Evolutionary conservation across 257 asterid genomes (phyloP), one percentile per base, ranked within the genome.

Genomic region (Ajuga chamaepitys): DNA sequence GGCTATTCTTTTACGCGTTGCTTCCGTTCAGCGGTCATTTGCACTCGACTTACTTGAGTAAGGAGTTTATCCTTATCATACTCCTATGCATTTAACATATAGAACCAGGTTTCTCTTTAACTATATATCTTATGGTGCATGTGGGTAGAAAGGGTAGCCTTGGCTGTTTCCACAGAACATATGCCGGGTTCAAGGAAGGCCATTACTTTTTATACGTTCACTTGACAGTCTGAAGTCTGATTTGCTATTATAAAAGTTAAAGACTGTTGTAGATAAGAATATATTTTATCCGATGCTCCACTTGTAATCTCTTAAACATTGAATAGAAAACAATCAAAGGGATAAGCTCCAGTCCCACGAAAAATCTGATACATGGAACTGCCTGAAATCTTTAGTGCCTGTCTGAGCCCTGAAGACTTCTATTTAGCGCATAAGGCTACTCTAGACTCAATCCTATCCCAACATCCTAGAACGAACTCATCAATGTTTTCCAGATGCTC

Each of bases 41-140:
- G 96, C 95, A 46, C 93, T 89, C 68, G 99, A 93, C 80, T 73
- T 93, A 73, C 91, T 93, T 65, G 99, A 93, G 99, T 93, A 81
- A 87, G 95, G 44, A 70, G 38, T 70, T 72, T 70, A 50, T 64
- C 59, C 45, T 76, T 62, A 34, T 64, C 48, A 7, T 50, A 45
- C 51, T 25, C 58, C 45, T 63, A 40, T 41, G 9, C n/a, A 4
- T 45, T 71, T 69, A 50, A 50, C 46, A 25, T 38, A 57, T 45
- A 32, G 53, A 58, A 17, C 52, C 55, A 17, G 34, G 53, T 17
- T 63, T 45, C 30, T 10, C 21, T 47, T 37, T n/a, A 45, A 11
- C 38, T 51, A 1, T 25, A 54, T 56, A 45, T 64, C 4, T 44
- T 12, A 24, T 53, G 60, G 58, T 25, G 56, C 22, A 10, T 26